A percentile compares a stretch with the other conserved stretches of the same genome.
Conservation (phyloP, 441 rosid genomes). For the Viola pubescens region DNA sequence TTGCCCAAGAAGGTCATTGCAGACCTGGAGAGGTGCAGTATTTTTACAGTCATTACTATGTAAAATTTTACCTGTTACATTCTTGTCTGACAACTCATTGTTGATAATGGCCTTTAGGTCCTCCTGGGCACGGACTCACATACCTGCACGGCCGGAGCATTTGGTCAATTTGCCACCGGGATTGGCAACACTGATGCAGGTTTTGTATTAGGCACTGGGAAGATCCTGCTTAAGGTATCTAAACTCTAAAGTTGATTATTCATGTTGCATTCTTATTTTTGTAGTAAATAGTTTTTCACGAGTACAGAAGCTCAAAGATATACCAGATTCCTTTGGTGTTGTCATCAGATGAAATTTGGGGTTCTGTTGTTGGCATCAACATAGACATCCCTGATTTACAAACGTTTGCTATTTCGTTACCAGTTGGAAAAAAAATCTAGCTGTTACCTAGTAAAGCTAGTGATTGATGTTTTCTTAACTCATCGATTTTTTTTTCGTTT, state of each 20-base stretch:
- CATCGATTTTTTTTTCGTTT: too few relatives aligned
- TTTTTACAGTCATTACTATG: background rate
- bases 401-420: too few relatives aligned
- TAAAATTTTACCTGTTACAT: background rate
- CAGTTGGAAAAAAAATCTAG: too few relatives aligned
- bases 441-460: too few relatives aligned
- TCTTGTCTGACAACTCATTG: background rate
- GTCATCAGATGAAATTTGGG: too few relatives aligned
- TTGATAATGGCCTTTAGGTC: conserved; percentile 43
- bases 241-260: conserved; percentile 2
- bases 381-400: too few relatives aligned
- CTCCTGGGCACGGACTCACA: conserved; percentile 91
- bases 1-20: conserved; percentile 99
- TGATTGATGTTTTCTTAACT: too few relatives aligned
- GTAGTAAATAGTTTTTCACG: background rate
- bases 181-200: conserved; percentile 99
- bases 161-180: conserved; percentile 97
- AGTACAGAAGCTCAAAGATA: too few relatives aligned
- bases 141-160: conserved; percentile 97
- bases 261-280: conserved; percentile 1
- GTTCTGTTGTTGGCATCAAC: too few relatives aligned
- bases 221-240: conserved; percentile 76
- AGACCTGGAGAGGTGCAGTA: conserved; percentile 88
- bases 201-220: conserved; percentile 85
- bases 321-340: too few relatives aligned